Evolutionary conservation across 1,139 yeast species (phyloP), one percentile per base, ranked within the genome.

Genomic region (Debaryomycetaceae sp.): DNA sequence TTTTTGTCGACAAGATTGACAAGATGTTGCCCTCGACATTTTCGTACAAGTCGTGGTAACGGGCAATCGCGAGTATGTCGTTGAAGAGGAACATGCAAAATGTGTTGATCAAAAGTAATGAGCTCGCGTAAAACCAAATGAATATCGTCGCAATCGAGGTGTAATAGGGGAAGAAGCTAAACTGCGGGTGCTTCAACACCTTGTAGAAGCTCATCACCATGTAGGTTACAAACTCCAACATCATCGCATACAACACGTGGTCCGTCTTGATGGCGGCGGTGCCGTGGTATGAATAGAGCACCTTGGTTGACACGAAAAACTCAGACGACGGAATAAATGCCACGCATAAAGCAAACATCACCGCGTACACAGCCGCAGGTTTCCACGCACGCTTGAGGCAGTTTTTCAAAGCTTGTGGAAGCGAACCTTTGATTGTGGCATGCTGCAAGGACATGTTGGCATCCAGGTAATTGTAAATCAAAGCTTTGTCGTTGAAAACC

Each of bases 71-170:
- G 13, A 56, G 36, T 2, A 49, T 40, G 36, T 59, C 62, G 21
- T 46, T 46, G 20, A 48, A 46, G 9, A 53, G 31, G 7, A 49
- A 31, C 37, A 50, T 29, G 12, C 42, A 36, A 10, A 34, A 28
- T 20, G 42, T 38, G 6, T 48, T 26, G 5, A 43, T n/a, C 5
- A 38, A 18, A 10, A 53, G 25, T 8, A 54, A 39, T 11, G 44
- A 30, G 30, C 53, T 44, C 28, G 46, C 34, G 38, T 57, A 56
- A 21, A 44, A 36, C 57, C 57, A 53, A 6, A 45, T 40, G 32
- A 54, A 52, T 29, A 44, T 40, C 25, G 45, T 30, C 15, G 49
- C 28, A 12, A 48, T 30, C 18, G 37, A 30, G 5, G 47, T 46
- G n/a, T 39, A 25, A 11, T 40, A 29, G 16, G 48, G 48, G 34